Evolutionary conservation across 257 asterid species (phyloP).

Genomic region (Lavandula angustifolia): DNA sequence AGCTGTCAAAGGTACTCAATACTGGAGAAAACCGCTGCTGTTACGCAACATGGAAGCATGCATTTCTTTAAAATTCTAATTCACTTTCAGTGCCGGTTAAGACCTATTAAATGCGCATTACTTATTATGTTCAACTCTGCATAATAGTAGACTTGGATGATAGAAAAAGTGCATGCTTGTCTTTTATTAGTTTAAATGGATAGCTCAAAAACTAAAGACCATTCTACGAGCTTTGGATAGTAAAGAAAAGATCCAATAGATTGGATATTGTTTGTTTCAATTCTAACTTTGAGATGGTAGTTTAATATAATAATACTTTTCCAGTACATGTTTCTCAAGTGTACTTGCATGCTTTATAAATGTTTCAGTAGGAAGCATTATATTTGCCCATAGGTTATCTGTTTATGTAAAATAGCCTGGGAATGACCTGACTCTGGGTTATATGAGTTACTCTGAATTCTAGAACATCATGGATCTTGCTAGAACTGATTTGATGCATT

Average conservation of each 20-base stretch:
- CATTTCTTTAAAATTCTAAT: constrained; percentile 6
- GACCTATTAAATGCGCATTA: constrained; percentile 6
- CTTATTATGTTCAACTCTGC: constrained; percentile 12
- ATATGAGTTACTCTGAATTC: not conserved
- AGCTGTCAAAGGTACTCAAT: constrained; percentile 26
- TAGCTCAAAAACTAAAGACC: constrained; percentile 10
- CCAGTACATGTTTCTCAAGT: constrained; percentile 5
- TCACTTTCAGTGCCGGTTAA: constrained; percentile 1
- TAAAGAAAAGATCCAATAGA: constrained; percentile 6
- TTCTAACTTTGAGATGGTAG: constrained; percentile 13
- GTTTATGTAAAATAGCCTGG: not conserved
- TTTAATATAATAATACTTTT: not conserved
- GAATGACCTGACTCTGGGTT: not conserved
- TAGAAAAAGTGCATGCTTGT: constrained; percentile 20
- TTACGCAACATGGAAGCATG: constrained; percentile 27
- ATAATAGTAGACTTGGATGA: constrained; percentile 18
- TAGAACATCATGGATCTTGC: constrained; percentile 17
- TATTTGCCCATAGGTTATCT: constrained; percentile 6
- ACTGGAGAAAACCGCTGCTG: constrained; percentile 28
- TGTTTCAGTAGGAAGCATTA: not conserved
- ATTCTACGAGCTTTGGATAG: not conserved
- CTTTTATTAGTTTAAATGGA: constrained; percentile 5
- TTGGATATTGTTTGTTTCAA: not conserved
- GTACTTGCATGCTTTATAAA: not conserved
- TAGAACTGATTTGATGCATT: constrained; percentile 11